Evolutionary conservation across 2,329 filamentous ascomycete species (phyloP), one percentile per base, ranked within the genome.

Genomic region (Hypoxylon sp.): DNA sequence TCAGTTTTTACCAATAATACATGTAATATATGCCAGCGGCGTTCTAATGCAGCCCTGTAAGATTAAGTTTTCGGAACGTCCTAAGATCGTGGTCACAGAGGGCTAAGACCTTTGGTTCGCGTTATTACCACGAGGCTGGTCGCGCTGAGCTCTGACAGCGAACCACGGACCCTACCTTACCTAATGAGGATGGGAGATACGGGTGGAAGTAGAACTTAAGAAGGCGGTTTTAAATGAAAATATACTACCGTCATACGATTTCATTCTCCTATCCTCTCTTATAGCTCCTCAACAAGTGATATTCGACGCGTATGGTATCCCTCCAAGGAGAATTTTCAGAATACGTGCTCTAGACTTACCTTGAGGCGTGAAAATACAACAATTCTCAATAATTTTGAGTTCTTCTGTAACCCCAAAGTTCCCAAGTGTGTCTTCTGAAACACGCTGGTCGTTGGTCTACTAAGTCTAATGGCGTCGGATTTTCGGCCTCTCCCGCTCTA

Each of bases 381-480:
- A 5, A 5, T 32, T 34, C 10, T 19, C n/a, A 11, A 14, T 28
- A 14, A 21, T 45, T 64, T 65, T 64, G 34, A 19, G 32, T 64
- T 64, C 30, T 14, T 11, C 17, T 51, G 32, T 14, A 61, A 51
- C 57, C n/a, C 30, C 28, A 34, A 36, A 17, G 28, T 30, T n/a
- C 43, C n/a, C 28, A 56, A 55, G 49, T 65, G 57, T 34, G 50
- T 53, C 38, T 36, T 46, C 41, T 68, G 65, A 68, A 67, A 67
- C 65, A 36, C 21, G 45, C 51, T 34, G 56, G 28, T 45, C 25
- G 23, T 23, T 19, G 51, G 43, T 34, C 17, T n/a, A 23, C 21
- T 17, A 14, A 38, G 49, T 19, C 57, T 52, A 62, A 68, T 38
- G 51, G 57, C 46, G 30, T 57, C 58, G 52, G 28, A 19, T 38